Evolutionary conservation across 805 yeast species (phyloP), one percentile per base, ranked within the genome.

Genomic region (Alloascoidea africana): DNA sequence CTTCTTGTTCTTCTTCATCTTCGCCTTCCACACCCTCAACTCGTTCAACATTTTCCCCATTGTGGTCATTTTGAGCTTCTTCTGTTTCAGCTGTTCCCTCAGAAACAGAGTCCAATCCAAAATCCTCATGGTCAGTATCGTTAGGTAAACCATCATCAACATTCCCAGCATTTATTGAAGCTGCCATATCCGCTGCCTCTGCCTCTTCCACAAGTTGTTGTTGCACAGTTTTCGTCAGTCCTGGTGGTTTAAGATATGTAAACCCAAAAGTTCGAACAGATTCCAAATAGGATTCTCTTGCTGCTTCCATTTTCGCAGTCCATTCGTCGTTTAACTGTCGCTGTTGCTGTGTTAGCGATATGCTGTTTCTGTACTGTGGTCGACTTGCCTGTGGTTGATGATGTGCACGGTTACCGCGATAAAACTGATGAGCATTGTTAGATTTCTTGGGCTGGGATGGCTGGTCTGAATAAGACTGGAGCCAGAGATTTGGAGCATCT

Each of bases 241-340:
- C 86, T 6, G 77, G 63, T 0, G 86, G 85, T 34, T 60, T 59
- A 39, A 79, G 48, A 39, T 59, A 60, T 11, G 60, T 46, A 51
- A 59, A 63, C 0, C 83, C 84, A 16, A 65, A 46, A 3, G 58
- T 58, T 4, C 67, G 56, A 18, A 72, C 56, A 14, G 38, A 30
- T 5, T 40, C 38, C 23, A 51, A 41, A 17, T 42, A 38, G 5
- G 34, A 42, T 17, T 34, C 34, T 14, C 32, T 33, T 5, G 36
- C 19, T 23, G 42, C 46, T 4, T 37, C 45, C 3, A 32, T 34
- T 14, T 34, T 27, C 42, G 44, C 15, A 35, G 36, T n/a, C 30
- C 30, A 23, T 23, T 23, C 30, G n/a, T 23, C n/a, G n/a, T 23
- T 23, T 23, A 8, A 8, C 30, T n/a, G 30, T n/a, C 30, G 8